Base-by-base conservation (phyloP, 2,329 filamentous ascomycete species). In the Diaporthe sp. region DNA sequence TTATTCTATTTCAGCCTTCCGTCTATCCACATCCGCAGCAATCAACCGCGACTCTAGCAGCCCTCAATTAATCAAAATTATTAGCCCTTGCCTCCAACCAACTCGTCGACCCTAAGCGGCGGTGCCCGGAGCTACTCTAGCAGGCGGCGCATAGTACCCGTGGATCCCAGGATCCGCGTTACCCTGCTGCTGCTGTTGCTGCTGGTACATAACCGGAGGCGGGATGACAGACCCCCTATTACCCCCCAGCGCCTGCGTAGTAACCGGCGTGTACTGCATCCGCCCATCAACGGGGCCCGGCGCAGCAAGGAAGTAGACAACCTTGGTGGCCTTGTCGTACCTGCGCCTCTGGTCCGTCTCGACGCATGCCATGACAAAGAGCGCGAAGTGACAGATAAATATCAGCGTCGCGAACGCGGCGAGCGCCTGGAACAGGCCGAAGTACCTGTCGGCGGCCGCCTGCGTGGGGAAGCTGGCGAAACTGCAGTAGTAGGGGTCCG, bases 301-400 rank as follows among this genome's bases (percentile, higher is more conserved):
- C 17, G 45, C 12, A 4, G 75, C 75, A 4, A 76, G 45, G 13
- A 76, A 28, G 35, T 76, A 76, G 1, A 76, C 75, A 17, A 74
- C 64, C 55, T 58, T 38, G 8, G 68, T 72, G 47, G 12, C 30
- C 68, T 50, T 75, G 47, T 55, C 70, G 35, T 61, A 38, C 42
- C 68, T 76, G 45, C 77, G 72, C 28, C 77, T 52, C 19, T 74
- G 73, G 75, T 78, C 64, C 52, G 72, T 72, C 70, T 78, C 77
- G 69, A 78, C 50, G 58, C 77, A 78, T 15, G 75, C 75, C 35
- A 77, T 72, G 5, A 78, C 73, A 22, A 78, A 78, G 3, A 78
- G 66, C 22, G 61, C 57, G 54, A 77, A 75, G 64, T 78, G 75
- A 17, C 57, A 25, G 50, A 78, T 47, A 30, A 74, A 30, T 42